Base-by-base conservation (phyloP, 345 rosid genomes). In the Camelina laxa region DNA sequence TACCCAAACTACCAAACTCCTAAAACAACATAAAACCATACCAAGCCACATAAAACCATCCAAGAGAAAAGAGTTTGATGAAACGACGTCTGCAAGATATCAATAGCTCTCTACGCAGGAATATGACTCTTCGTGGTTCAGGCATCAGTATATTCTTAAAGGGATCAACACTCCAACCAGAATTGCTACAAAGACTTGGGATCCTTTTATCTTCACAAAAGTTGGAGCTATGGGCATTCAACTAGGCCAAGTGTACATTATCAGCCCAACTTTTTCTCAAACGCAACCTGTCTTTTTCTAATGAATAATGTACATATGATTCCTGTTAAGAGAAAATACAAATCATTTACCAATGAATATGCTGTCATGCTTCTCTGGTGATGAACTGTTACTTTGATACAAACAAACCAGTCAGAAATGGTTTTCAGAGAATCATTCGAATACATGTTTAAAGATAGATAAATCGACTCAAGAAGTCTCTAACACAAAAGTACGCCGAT, bases 1-100 rank as follows among this genome's bases (percentile, higher is more conserved):
- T 83, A 27, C 74, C 67, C 50, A 72, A 71, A 75, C 75, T 83
- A 78, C 38, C 39, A 58, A 59, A 77, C 67, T 45, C 76, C 17
- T 70, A 58, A 70, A 45, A 24, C 56, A 16, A 57, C 42, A 17
- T 30, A 56, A 19, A 24, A 69, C 4, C 47, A 67, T 47, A 49
- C 48, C 41, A 44, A 33, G 30, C 30, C 30, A 27, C 30, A 27
- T 4, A 55, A 17, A 22, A 69, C 4, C 45, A 66, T 45, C 65
- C 47, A 31, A 61, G 17, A 22, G 45, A 76, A 59, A 59, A 73
- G 47, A 20, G 14, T 57, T 16, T 45, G 41, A 65, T 19, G 59
- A 36, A 47, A 47, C 31, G 35, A 47, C 31, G 47, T n/a, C 65
- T 21, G 39, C 51, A 24, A 62, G 64, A 64, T 6, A 21, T 42